phyloP scores from a whole-genome alignment of 2,329 filamentous ascomycete species.

The Pseudopyricularia javanii region DNA sequence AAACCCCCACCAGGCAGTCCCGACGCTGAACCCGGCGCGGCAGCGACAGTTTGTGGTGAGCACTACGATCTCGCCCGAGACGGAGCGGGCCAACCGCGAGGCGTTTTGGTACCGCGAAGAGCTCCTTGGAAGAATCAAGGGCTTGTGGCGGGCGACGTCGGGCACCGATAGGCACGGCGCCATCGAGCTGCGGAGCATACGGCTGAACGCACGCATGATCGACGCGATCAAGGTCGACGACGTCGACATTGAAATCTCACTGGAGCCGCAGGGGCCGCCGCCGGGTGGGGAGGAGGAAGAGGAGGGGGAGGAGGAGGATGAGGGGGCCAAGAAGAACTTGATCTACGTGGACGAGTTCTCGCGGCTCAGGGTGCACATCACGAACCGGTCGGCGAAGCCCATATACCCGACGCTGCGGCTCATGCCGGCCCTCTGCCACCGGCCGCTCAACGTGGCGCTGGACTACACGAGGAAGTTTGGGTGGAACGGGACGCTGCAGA shows the following conservation, averaged over 20 bases:
- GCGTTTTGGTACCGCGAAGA: constrained; percentile 86
- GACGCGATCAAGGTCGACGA: constrained; percentile 75
- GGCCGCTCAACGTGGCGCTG: constrained; percentile 59
- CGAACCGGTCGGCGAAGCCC: constrained; percentile 56
- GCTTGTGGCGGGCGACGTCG: constrained; percentile 50
- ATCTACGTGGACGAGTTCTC: constrained; percentile 50
- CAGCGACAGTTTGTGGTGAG: constrained; percentile 90
- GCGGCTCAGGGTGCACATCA: constrained; percentile 57
- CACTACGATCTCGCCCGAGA: constrained; percentile 65
- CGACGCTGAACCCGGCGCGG: constrained; percentile 66
- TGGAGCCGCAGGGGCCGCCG: background rate
- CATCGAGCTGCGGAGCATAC: constrained; percentile 66
- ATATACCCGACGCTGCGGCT: constrained; percentile 65
- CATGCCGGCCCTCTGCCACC: constrained; percentile 63
- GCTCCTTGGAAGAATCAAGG: constrained; percentile 58
- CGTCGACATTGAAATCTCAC: constrained; percentile 38
- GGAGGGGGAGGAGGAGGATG: constrained; percentile 8
- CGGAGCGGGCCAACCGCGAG: constrained; percentile 66
- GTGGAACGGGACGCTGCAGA: constrained; percentile 78
- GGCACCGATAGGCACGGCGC: constrained; percentile 30
- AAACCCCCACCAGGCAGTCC: constrained; percentile 68
- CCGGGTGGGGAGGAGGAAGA: constrained; percentile 8
- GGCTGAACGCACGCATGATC: constrained; percentile 66
- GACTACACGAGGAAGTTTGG: constrained; percentile 73
- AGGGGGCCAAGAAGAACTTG: constrained; percentile 9